phyloP scores from a whole-genome alignment of 2,329 filamentous ascomycete species.

The Aaosphaeria pasadenensis region DNA sequence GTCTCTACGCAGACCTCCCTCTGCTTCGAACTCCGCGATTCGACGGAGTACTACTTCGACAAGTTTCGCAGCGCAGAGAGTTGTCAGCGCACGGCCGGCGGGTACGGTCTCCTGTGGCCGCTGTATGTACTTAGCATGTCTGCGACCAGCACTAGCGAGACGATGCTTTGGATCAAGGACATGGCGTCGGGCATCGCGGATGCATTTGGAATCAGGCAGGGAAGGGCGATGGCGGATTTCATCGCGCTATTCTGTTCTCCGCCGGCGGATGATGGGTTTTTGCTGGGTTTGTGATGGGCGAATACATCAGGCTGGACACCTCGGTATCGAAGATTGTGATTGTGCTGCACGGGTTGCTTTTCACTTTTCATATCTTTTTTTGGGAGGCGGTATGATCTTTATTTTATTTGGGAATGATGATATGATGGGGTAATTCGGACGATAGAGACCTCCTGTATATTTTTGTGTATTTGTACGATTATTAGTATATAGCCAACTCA shows the following conservation, averaged over 20 bases:
- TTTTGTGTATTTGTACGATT: too few species aligned
- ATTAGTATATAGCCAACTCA: too few species aligned
- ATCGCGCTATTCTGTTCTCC: neutral
- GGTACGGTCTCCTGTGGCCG: constrained; percentile 11
- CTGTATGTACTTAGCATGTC: constrained; percentile 6
- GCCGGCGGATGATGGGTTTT: too few species aligned
- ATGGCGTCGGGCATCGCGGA: constrained; percentile 8
- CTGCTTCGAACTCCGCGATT: constrained; percentile 6
- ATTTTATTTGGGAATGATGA: too few species aligned
- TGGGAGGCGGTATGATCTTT: too few species aligned
- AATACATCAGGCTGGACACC: too few species aligned
- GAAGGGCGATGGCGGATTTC: constrained; percentile 10
- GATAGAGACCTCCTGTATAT: too few species aligned
- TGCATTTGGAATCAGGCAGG: constrained; percentile 10
- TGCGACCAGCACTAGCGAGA: constrained; percentile 1
- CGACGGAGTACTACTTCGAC: constrained; percentile 7
- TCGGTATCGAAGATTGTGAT: too few species aligned
- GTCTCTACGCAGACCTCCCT: constrained; percentile 2
- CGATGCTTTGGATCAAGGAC: constrained; percentile 8
- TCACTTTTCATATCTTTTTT: too few species aligned
- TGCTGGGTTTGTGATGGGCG: too few species aligned
- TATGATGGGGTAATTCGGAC: too few species aligned
- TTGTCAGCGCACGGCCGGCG: constrained; percentile 5
- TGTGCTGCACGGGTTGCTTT: too few species aligned
- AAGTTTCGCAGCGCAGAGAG: constrained; percentile 3